A percentile compares a stretch with the other conserved stretches of the same genome.
Evolutionary conservation across 2,329 filamentous ascomycete genomes (phyloP).

Genomic region (Cryphonectria nitschkei): DNA sequence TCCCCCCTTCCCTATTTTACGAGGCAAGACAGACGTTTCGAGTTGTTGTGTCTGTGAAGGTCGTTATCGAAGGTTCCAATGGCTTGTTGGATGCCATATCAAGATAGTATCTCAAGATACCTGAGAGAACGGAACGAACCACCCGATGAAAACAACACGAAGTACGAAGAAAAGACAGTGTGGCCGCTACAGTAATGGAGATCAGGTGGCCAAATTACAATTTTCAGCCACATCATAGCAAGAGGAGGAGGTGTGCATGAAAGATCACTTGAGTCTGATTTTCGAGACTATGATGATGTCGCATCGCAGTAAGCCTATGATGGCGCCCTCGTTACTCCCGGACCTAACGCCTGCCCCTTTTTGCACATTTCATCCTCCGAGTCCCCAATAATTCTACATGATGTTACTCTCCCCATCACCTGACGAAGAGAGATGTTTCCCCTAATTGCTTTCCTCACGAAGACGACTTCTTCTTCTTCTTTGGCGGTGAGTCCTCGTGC

Average conservation of each 20-base stretch:
- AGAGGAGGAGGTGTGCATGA: not conserved
- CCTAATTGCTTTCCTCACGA: constrained; percentile 21
- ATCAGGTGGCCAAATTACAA: not conserved
- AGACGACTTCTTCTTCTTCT: constrained; percentile 49
- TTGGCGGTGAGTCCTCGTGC: constrained; percentile 41
- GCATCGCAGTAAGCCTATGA: constrained; percentile 7
- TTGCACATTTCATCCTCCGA: constrained; percentile 10
- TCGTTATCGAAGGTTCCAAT: too few species aligned
- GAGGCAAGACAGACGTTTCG: not conserved
- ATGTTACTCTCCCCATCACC: not conserved
- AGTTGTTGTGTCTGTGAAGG: not conserved
- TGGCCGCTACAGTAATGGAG: not conserved
- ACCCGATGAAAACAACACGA: not conserved
- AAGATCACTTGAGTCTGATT: not conserved
- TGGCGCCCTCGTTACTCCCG: constrained; percentile 11
- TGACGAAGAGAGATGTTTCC: constrained; percentile 11
- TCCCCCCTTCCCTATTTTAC: not conserved
- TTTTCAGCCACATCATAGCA: not conserved
- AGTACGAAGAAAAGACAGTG: not conserved
- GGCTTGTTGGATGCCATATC: not conserved
- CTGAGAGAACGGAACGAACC: not conserved
- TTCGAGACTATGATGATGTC: constrained; percentile 17
- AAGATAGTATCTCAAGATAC: not conserved
- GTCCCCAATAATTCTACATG: constrained; percentile 5
- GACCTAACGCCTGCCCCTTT: constrained; percentile 24